A percentile compares a stretch with the other conserved stretches of the same genome.
phyloP scores from a whole-genome alignment of 2,329 filamentous ascomycete genomes.

The Aspergillus sp. region DNA sequence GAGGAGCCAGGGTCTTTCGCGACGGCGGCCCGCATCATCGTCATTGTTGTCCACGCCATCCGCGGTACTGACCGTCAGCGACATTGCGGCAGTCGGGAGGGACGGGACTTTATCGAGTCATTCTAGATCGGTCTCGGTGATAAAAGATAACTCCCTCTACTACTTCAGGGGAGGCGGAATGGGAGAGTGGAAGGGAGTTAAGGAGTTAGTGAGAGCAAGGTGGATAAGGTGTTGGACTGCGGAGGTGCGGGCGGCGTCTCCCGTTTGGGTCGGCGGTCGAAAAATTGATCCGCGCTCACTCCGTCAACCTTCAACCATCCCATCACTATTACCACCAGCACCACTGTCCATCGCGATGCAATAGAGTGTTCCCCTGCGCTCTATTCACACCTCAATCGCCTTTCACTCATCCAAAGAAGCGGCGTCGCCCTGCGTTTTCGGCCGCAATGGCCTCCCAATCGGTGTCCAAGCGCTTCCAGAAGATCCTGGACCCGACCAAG shows the following conservation, averaged over 20 bases:
- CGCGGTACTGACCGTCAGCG: constrained; percentile 15
- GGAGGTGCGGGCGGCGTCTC: constrained; percentile 12
- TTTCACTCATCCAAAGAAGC: not conserved
- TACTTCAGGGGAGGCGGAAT: not conserved
- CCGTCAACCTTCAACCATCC: constrained; percentile 17
- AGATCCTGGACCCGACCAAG: constrained; percentile 40
- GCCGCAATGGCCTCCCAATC: constrained; percentile 36
- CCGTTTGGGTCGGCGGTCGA: constrained; percentile 26
- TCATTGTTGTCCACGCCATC: constrained; percentile 22
- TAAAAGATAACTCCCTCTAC: not conserved
- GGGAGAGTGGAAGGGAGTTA: not conserved
- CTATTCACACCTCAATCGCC: constrained; percentile 1
- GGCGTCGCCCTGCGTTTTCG: constrained; percentile 17
- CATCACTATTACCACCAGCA: constrained; percentile 8
- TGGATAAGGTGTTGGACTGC: constrained; percentile 1
- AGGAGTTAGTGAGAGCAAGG: not conserved
- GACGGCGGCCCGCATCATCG: constrained; percentile 32
- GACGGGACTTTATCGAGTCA: constrained; percentile 13
- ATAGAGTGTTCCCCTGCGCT: constrained; percentile 13
- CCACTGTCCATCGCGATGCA: constrained; percentile 15
- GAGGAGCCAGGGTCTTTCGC: constrained; percentile 51
- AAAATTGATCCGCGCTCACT: constrained; percentile 32
- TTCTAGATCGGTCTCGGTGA: constrained; percentile 7
- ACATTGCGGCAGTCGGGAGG: constrained; percentile 17
- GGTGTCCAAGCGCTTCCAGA: constrained; percentile 27